Percentiles rank a stretch among this genome's conserved stretches.
Evolutionary conservation across 2,329 filamentous ascomycete genomes (phyloP).

Genomic region (Trichoderma sp.): DNA sequence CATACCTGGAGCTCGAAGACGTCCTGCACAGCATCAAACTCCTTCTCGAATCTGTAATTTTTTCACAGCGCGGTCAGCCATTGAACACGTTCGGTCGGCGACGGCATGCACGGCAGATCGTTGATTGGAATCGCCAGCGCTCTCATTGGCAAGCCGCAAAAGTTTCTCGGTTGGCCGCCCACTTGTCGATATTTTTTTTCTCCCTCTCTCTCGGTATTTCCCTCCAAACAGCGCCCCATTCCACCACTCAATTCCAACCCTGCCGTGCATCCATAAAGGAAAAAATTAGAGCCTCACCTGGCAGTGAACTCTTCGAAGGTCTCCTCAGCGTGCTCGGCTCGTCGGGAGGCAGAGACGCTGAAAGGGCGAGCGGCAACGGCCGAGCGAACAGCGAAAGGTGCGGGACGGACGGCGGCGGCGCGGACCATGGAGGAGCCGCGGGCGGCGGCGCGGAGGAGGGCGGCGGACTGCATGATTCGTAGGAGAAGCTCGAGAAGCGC

Average conservation of each 20-base stretch:
- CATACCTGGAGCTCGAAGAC: constrained; percentile 94
- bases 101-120: not conserved
- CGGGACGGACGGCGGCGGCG: constrained; percentile 58
- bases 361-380: constrained; percentile 54
- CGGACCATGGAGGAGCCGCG: constrained; percentile 66
- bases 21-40: constrained; percentile 96
- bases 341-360: constrained; percentile 60
- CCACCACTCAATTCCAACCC: not conserved
- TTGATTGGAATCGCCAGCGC: constrained; percentile 7
- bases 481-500: constrained; percentile 23
- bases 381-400: constrained; percentile 56
- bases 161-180: not conserved
- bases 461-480: constrained; percentile 60
- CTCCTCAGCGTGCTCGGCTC: constrained; percentile 78
- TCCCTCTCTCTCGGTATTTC: not conserved
- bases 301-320: constrained; percentile 98
- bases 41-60: constrained; percentile 86
- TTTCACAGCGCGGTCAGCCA: not conserved
- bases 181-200: not conserved
- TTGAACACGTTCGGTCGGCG: not conserved
- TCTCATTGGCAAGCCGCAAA: not conserved
- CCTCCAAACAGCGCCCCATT: not conserved
- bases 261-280: not conserved
- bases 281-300: constrained; percentile 64
- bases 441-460: constrained; percentile 68